Evolutionary conservation across 2,329 filamentous ascomycete genomes (phyloP), one percentile per base, ranked within the genome.

Genomic region (Penicillium brasilianum): DNA sequence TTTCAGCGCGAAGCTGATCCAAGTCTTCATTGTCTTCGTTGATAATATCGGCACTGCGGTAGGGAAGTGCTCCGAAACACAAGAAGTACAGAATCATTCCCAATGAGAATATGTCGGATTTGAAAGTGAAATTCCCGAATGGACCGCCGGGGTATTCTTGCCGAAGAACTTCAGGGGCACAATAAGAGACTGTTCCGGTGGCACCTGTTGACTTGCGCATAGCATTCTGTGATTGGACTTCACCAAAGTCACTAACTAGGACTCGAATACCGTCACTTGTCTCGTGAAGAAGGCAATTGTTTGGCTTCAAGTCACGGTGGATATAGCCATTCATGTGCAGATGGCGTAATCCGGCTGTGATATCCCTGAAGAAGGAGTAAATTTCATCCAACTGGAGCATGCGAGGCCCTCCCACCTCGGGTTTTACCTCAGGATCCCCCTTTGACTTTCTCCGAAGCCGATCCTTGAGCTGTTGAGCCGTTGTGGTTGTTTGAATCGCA

Each of bases 51-150:
- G 93, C 92, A 68, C 90, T 91, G 25, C 80, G 83, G 73, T 98
- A 99, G 0, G 95, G 95, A 11, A 99, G 83, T 50, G 89, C 85
- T 1, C 90, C 92, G 74, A 99, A 99, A 75, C 95, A 99, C 84
- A 99, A 90, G 73, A 99, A 99, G 76, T 98, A 96, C 3, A 99
- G 84, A 58, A 98, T 98, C 94, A 99, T 97, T 52, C 95, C 95
- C 0, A 99, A 82, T 0, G 93, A 97, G 77, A 99, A 99, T n/a
- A 99, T 90, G 72, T 99, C 95, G 0, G 93, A 97, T 73, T 98
- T 99, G 28, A 92, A 93, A 0, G 93, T 97, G 71, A 99, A 99
- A 73, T 98, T 97, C 8, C 91, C 93, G 69, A 91, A 94, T 0
- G 85, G 85, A 0, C 94, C 94, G 30, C 82, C 83, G 0, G 85